Evolutionary conservation across 163 green algal genomes (phyloP), one percentile per base, ranked within the genome.

Genomic region (Botryococcus braunii): DNA sequence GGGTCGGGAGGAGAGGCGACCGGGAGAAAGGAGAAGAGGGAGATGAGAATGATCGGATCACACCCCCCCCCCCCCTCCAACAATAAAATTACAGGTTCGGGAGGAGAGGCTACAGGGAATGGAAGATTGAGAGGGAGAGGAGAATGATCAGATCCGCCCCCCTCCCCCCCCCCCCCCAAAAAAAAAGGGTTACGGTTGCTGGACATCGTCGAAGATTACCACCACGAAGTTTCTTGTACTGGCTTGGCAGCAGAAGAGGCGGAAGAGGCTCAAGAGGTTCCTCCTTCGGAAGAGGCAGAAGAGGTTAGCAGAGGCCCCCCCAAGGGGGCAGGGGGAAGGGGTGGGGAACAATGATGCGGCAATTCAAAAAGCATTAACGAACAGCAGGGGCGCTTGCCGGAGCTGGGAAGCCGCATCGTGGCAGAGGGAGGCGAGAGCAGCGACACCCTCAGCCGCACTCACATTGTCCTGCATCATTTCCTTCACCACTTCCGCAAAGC

Each of bases 391-490:
- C 17, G 43, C 66, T 7, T 46, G 82, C 76, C 78, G 77, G 32
- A 91, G 69, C 21, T 68, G 40, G 4, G 80, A 62, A 6, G 79
- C 78, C 2, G 69, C 56, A 43, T 62, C 23, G 3, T 69, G 37
- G 60, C 80, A 88, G 25, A 84, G 55, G 11, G 64, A 48, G 8
- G 80, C 69, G n/a, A 86, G 82, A 0, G 59, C 49, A 0, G 3
- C 34, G 4, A 91, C 66, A 1, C 71, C 73, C 9, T 81, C 72
- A 29, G 76, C 62, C 0, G 70, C 65, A 36, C 68, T 63, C 1
- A 68, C 37, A 7, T 76, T 48, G 41, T 79, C 81, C 17, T 47
- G 49, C 66, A 91, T 82, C 21, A 88, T 69, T 32, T 62, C 65
- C 0, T 66, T 48, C 36, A 66, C 35, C 3, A 66, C 59, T 2